Evolutionary conservation across 2,329 filamentous ascomycete species (phyloP).

Genomic region (Xylariales sp.): DNA sequence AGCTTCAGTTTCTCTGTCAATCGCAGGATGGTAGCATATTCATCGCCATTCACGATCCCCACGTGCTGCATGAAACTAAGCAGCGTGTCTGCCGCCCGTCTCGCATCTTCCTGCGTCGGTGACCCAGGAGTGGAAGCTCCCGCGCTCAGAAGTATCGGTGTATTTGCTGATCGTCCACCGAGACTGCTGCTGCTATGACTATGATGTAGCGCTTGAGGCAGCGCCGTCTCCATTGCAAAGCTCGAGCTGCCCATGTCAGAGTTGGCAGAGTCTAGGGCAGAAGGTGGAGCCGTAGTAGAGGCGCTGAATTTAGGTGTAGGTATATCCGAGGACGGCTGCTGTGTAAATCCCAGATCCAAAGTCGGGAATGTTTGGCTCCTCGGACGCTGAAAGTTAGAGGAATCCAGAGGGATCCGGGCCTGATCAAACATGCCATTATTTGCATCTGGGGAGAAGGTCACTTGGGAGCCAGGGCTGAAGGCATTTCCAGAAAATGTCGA

Average conservation of each 20-base stretch:
- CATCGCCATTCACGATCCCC: constrained; percentile 69
- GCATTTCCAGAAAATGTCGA: constrained; percentile 69
- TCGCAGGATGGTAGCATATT: constrained; percentile 73
- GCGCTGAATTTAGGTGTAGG: constrained; percentile 46
- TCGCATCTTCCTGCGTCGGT: constrained; percentile 80
- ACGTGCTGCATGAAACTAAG: constrained; percentile 76
- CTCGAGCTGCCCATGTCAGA: constrained; percentile 38
- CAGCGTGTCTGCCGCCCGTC: constrained; percentile 74
- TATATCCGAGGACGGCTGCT: constrained; percentile 35
- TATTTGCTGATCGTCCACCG: constrained; percentile 30
- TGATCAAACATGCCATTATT: constrained; percentile 62
- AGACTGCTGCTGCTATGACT: constrained; percentile 48
- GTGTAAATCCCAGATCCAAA: constrained; percentile 57
- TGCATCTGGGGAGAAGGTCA: constrained; percentile 71
- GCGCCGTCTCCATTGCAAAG: constrained; percentile 39
- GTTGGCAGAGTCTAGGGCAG: constrained; percentile 47
- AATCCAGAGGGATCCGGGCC: constrained; percentile 28
- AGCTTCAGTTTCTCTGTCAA: constrained; percentile 82
- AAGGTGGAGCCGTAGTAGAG: constrained; percentile 43
- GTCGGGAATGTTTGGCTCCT: constrained; percentile 84
- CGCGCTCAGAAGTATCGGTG: constrained; percentile 30
- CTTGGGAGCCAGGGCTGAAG: constrained; percentile 70
- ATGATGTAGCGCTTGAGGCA: constrained; percentile 43
- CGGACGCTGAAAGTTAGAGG: constrained; percentile 64
- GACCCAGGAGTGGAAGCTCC: constrained; percentile 57